Percentiles rank a stretch among this genome's conserved stretches.
Evolutionary conservation across 257 asterid species (phyloP).

Genomic region (Cordia subcordata): DNA sequence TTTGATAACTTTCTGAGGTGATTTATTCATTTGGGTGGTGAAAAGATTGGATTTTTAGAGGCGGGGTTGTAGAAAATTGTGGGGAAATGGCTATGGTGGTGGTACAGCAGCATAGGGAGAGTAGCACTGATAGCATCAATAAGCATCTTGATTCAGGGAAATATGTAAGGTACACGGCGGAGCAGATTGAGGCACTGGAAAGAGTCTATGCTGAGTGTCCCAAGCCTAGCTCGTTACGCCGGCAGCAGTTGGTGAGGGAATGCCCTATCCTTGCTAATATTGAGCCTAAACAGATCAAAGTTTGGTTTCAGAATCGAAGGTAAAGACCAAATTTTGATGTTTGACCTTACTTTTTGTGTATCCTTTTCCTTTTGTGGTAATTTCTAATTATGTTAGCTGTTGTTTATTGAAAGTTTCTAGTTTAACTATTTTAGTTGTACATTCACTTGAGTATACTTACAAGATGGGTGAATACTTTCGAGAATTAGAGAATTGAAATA

Average conservation of each 20-base stretch:
- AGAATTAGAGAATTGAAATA: too few species aligned
- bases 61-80: neutral
- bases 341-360: too few species aligned
- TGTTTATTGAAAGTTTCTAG: too few species aligned
- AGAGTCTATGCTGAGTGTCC: constrained; percentile 90
- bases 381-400: too few species aligned
- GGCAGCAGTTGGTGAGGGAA: constrained; percentile 88
- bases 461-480: too few species aligned
- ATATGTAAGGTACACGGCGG: constrained; percentile 83
- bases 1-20: constrained; percentile 6
- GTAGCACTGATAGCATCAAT: constrained; percentile 65
- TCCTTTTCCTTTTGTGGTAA: too few species aligned
- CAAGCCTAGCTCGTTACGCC: constrained; percentile 78
- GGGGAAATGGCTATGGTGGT: constrained; percentile 78
- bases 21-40: neutral
- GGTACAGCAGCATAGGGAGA: constrained; percentile 71
- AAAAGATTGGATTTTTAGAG: neutral
- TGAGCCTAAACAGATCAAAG: constrained; percentile 93
- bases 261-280: constrained; percentile 76
- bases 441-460: too few species aligned
- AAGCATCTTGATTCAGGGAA: constrained; percentile 82
- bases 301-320: constrained; percentile 98
- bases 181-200: constrained; percentile 93
- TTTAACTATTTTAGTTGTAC: too few species aligned
- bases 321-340: constrained; percentile 8